phyloP scores from a whole-genome alignment of 2,329 filamentous ascomycete genomes.

The Teratosphaeriaceae sp. region DNA sequence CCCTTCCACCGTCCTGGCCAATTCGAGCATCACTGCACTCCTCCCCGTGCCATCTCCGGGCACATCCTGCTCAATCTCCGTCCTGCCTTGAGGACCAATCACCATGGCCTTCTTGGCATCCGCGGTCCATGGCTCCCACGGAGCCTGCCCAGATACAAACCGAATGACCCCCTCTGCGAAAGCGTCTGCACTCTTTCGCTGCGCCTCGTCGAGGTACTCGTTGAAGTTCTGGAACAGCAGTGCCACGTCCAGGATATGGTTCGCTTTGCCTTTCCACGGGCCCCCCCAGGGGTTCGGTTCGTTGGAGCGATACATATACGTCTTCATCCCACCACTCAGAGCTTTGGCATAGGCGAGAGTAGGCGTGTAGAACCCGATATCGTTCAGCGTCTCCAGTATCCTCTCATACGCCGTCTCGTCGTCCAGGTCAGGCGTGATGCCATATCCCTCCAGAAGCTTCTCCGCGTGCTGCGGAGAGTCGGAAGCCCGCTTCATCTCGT shows the following conservation, averaged over 20 bases:
- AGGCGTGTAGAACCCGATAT: conserved; percentile 42
- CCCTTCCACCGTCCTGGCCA: conserved; percentile 9
- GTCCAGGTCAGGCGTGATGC: conserved; percentile 32
- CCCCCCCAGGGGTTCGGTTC: conserved; percentile 44
- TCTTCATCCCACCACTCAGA: conserved; percentile 6
- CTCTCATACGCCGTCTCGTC: conserved; percentile 36
- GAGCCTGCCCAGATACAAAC: conserved; percentile 33
- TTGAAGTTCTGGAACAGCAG: conserved; percentile 44
- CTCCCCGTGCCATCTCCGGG: conserved; percentile 12
- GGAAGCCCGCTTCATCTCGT: conserved; percentile 26
- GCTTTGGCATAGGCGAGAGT: conserved; percentile 34
- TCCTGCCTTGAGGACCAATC: conserved; percentile 8
- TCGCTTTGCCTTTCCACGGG: conserved; percentile 31
- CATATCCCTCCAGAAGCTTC: conserved; percentile 34
- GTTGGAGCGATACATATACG: conserved; percentile 41
- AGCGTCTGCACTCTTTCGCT: conserved; percentile 27
- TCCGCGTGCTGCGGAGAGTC: conserved; percentile 21
- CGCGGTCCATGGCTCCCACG: conserved; percentile 27
- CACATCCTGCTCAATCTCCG: conserved; percentile 12
- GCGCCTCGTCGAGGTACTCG: conserved; percentile 27
- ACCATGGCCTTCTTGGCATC: conserved; percentile 17
- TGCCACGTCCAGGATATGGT: conserved; percentile 41
- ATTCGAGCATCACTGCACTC: conserved; percentile 10
- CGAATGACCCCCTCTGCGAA: conserved; percentile 35
- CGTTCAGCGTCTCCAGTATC: conserved; percentile 39